Evolutionary conservation across 306 rosid genomes (phyloP).

Genomic region (Luffa aegyptiaca): DNA sequence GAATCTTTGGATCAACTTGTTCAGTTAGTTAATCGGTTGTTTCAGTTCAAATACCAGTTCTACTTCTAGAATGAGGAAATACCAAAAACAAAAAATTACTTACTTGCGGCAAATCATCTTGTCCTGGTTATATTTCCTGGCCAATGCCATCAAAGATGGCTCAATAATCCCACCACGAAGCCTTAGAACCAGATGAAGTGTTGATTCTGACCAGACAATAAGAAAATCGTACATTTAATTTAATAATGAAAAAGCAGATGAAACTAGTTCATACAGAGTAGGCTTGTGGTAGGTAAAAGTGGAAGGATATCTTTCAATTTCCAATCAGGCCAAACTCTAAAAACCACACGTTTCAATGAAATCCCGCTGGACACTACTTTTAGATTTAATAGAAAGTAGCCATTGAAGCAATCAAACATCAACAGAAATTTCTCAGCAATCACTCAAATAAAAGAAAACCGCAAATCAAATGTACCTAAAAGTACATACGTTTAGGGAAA

Average conservation of each 20-base stretch:
- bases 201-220: conserved; percentile 49
- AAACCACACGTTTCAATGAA: neutral
- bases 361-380: neutral
- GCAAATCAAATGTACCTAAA: neutral
- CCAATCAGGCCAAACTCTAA: neutral
- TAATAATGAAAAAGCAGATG: neutral
- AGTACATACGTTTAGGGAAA: neutral
- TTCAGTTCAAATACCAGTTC: neutral
- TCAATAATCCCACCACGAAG: conserved; percentile 97
- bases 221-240: neutral
- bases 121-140: conserved; percentile 90
- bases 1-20: neutral
- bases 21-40: neutral
- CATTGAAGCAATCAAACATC: neutral
- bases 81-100: conserved; percentile 18
- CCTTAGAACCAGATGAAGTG: conserved; percentile 91
- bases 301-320: neutral
- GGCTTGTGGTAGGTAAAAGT: neutral
- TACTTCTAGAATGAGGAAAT: neutral
- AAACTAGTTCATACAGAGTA: neutral
- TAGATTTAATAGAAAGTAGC: neutral
- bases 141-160: conserved; percentile 96
- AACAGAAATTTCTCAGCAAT: neutral
- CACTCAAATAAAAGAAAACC: neutral
- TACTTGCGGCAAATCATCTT: conserved; percentile 96